These are phyloP conservation scores for Suhomyces sp. DNA, from an alignment of 805 yeast genomes.

Conservation along the genomic window DNA sequence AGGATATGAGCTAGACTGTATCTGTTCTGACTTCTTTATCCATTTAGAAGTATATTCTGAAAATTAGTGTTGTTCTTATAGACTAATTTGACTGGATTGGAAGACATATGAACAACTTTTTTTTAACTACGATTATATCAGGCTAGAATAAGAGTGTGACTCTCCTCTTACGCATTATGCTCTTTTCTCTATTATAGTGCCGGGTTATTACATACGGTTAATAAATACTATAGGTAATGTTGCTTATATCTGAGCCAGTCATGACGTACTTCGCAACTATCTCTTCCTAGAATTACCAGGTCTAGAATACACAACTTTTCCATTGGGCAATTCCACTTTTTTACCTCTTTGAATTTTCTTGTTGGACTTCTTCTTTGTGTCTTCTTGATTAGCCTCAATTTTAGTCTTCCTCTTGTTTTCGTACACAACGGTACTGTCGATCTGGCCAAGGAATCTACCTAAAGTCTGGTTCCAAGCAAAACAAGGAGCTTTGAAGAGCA, in stretches of 20 bases:
- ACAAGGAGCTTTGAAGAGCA: constrained; percentile 42
- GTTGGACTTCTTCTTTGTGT: constrained; percentile 21
- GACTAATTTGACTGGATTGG: not conserved
- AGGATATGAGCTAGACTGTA: not conserved
- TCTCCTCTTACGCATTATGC: not conserved
- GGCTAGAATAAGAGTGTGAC: not conserved
- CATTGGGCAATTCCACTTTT: constrained; percentile 55
- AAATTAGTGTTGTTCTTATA: not conserved
- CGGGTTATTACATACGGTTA: not conserved
- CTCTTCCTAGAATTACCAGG: constrained; percentile 6
- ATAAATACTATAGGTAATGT: not conserved
- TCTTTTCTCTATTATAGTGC: not conserved
- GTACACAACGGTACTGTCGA: constrained; percentile 17
- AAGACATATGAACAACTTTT: not conserved
- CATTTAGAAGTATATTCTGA: not conserved
- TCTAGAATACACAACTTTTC: constrained; percentile 49
- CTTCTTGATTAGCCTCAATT: constrained; percentile 24
- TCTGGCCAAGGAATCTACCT: constrained; percentile 31
- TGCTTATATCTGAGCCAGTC: not conserved
- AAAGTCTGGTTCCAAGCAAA: constrained; percentile 43
- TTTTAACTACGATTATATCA: not conserved
- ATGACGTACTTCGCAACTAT: constrained; percentile 1
- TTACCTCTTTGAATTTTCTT: constrained; percentile 39
- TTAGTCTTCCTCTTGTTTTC: constrained; percentile 19
- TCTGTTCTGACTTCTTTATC: not conserved